Percentiles rank a stretch among this genome's conserved stretches.
These are phyloP conservation scores for Pythium aristosporum DNA, from an alignment of 352 stramenopile genomes.

Conservation along the genomic window DNA sequence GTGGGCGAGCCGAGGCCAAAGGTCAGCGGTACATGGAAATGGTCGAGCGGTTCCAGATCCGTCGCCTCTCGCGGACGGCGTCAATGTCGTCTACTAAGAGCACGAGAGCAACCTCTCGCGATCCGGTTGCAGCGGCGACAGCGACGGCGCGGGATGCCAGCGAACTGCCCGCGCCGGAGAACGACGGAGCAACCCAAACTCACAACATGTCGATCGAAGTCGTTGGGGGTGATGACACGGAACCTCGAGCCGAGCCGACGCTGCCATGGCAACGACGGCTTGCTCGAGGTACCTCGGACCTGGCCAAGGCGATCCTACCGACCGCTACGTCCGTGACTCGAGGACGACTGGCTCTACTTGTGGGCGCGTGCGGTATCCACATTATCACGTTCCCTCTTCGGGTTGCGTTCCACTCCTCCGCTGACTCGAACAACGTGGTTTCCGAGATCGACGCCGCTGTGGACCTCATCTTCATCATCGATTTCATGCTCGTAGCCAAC, in stretches of 20 bases:
- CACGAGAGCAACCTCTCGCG: neutral
- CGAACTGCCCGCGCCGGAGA: neutral
- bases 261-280: too few relatives aligned
- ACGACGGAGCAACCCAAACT: neutral
- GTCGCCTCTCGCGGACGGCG: neutral
- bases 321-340: too few relatives aligned
- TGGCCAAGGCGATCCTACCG: neutral
- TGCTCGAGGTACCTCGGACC: neutral
- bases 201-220: too few relatives aligned
- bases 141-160: neutral
- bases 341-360: too few relatives aligned
- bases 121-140: too few relatives aligned
- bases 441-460: neutral
- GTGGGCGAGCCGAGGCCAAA: neutral
- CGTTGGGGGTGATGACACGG: too few relatives aligned
- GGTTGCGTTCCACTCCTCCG: slow-evolving; percentile 28
- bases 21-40: slow-evolving; percentile 39
- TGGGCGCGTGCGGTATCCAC: slow-evolving; percentile 15
- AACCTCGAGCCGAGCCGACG: too few relatives aligned
- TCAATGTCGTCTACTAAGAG: neutral
- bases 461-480: slow-evolving; percentile 31
- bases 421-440: neutral
- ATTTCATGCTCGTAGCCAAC: slow-evolving; percentile 50
- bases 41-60: slow-evolving; percentile 53
- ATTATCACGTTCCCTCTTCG: slow-evolving; percentile 38